A percentile compares a stretch with the other conserved stretches of the same genome.
Conservation (phyloP, 129 eudicot species). For the Deinandra increscens region DNA sequence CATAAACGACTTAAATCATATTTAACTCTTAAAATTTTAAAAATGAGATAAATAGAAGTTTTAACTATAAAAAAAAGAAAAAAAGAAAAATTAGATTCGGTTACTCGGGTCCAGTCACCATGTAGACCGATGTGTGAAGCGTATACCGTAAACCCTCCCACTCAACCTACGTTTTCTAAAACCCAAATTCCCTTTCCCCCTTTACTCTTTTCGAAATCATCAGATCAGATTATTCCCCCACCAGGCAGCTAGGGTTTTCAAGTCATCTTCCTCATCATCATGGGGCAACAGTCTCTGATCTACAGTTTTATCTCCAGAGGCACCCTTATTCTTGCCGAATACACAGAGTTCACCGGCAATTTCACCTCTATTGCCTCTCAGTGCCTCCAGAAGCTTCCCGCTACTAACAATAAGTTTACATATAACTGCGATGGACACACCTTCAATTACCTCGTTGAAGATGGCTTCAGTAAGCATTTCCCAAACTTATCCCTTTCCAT, state of each 20-base stretch:
- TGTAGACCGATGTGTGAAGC: too few relatives aligned
- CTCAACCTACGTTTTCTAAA: too few relatives aligned
- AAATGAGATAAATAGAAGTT: too few relatives aligned
- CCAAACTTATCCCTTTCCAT: background rate
- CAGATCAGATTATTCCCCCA: too few relatives aligned
- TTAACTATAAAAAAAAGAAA: too few relatives aligned
- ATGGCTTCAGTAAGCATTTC: conserved; percentile 46
- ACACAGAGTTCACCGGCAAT: conserved; percentile 55
- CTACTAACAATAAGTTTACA: conserved; percentile 46
- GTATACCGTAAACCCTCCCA: too few relatives aligned
- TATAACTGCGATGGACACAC: conserved; percentile 61
- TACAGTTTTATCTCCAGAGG: conserved; percentile 55
- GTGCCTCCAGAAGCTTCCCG: conserved; percentile 59
- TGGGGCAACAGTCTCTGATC: conserved; percentile 51
- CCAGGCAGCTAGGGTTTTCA: background rate
- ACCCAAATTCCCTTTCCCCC: too few relatives aligned
- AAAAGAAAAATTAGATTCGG: too few relatives aligned
- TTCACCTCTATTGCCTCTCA: conserved; percentile 52
- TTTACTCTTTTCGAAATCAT: too few relatives aligned
- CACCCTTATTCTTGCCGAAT: conserved; percentile 48
- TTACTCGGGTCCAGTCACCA: too few relatives aligned
- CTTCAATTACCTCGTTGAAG: conserved; percentile 59
- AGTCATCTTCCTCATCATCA: background rate
- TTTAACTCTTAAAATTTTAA: too few relatives aligned
- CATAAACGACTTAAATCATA: too few relatives aligned